These are phyloP conservation scores for Lunasporangiospora selenospora DNA, from an alignment of 192 early-diverging fungal species.

Conservation along the genomic window DNA sequence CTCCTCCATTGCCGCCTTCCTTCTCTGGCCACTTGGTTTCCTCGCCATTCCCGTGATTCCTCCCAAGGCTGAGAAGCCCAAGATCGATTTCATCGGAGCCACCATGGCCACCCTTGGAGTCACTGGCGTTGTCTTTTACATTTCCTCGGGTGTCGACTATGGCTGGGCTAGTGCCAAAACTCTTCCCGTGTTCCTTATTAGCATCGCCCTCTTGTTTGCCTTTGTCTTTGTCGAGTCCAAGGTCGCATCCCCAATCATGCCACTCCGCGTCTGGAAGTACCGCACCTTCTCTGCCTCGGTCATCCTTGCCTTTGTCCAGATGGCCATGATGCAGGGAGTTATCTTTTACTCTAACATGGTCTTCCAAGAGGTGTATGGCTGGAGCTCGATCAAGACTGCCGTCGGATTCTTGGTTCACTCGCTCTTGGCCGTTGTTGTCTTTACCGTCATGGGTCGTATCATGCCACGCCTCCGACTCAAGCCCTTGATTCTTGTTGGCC, in stretches of 20 bases:
- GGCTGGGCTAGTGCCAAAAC: slow-evolving; percentile 47
- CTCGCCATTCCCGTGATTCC: slow-evolving; percentile 22
- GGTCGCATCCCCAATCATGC: slow-evolving; percentile 46
- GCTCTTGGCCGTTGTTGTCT: slow-evolving; percentile 40
- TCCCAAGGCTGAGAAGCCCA: slow-evolving; percentile 24
- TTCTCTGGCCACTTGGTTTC: slow-evolving; percentile 16
- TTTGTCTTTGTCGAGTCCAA: slow-evolving; percentile 47
- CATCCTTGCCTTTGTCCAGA: slow-evolving; percentile 36
- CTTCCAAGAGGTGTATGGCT: slow-evolving; percentile 54
- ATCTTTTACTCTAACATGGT: slow-evolving; percentile 51
- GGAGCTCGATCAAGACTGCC: slow-evolving; percentile 49
- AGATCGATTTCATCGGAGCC: slow-evolving; percentile 41
- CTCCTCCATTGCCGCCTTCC: slow-evolving; percentile 25
- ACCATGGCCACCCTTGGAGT: slow-evolving; percentile 24
- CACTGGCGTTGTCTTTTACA: slow-evolving; percentile 42
- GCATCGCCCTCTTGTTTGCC: slow-evolving; percentile 19
- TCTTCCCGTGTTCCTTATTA: slow-evolving; percentile 17
- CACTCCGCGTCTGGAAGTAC: slow-evolving; percentile 48
- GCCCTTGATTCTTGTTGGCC: slow-evolving; percentile 22
- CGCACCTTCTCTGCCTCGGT: slow-evolving; percentile 49
- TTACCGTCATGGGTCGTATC: slow-evolving; percentile 43
- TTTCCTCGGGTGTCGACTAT: slow-evolving; percentile 33
- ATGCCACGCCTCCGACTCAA: slow-evolving; percentile 31
- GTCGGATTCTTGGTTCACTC: slow-evolving; percentile 52
- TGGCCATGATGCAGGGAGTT: slow-evolving; percentile 41